Conservation (phyloP, 2,329 filamentous ascomycete genomes). For the Phyllosticta ampelicida region DNA sequence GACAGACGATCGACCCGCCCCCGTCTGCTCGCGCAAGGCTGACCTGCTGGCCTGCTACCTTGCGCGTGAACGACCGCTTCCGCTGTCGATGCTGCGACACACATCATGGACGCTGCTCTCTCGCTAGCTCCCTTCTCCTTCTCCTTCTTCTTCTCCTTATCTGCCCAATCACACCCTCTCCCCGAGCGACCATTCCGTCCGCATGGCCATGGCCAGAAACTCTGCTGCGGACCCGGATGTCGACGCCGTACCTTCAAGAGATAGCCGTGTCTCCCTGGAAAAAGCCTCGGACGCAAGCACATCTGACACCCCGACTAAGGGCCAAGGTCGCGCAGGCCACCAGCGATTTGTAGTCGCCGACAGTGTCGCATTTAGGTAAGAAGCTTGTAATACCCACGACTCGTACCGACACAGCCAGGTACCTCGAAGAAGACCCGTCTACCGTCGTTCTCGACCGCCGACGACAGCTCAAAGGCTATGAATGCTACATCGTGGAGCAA, state of each 20-base stretch:
- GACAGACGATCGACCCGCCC: background rate
- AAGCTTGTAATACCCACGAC: background rate
- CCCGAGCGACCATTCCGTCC: background rate
- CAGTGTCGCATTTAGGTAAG: slow-evolving; percentile 48
- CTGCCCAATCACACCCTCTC: background rate
- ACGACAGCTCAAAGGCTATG: slow-evolving; percentile 66
- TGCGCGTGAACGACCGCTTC: background rate
- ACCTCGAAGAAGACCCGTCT: slow-evolving; percentile 73
- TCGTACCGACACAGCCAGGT: slow-evolving; percentile 28
- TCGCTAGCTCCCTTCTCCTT: background rate
- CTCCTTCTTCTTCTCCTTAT: background rate
- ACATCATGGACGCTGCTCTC: background rate
- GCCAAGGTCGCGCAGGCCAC: slow-evolving; percentile 27
- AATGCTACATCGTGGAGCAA: slow-evolving; percentile 90
- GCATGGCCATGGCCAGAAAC: background rate
- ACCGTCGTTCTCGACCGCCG: slow-evolving; percentile 66
- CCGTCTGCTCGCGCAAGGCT: background rate
- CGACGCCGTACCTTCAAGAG: background rate
- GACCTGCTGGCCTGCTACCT: background rate
- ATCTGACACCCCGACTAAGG: slow-evolving; percentile 1
- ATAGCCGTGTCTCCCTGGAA: background rate
- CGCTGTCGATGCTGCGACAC: background rate
- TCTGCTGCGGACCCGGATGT: background rate
- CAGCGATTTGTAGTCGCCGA: slow-evolving; percentile 56
- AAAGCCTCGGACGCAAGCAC: background rate